A percentile compares a stretch with the other conserved stretches of the same genome.
Conservation (phyloP, 2,329 filamentous ascomycete species). For the Alternaria novae-zelandiae region DNA sequence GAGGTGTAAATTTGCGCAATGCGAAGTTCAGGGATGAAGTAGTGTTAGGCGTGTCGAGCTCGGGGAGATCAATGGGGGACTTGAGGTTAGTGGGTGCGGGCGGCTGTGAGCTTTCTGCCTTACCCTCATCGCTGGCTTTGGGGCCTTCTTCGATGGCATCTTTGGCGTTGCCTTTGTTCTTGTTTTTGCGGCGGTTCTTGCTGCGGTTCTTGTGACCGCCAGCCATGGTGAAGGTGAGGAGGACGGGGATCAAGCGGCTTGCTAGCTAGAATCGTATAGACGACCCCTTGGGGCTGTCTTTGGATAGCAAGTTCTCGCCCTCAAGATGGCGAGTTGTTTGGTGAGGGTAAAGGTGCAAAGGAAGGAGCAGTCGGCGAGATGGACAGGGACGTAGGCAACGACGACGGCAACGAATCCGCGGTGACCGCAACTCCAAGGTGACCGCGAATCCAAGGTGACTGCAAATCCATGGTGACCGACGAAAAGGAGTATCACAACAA, state of each 20-base stretch:
- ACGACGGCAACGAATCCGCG: background rate
- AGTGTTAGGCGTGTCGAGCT: background rate
- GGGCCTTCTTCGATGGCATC: background rate
- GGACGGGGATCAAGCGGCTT: background rate
- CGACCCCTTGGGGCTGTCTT: background rate
- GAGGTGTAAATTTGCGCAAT: conserved; percentile 4
- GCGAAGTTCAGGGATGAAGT: conserved; percentile 1
- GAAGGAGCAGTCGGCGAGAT: background rate
- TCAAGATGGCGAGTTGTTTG: background rate
- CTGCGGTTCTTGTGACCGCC: background rate
- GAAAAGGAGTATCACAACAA: background rate
- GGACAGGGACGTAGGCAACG: background rate
- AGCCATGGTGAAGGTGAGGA: background rate
- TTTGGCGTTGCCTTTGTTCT: background rate
- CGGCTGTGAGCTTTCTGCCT: background rate
- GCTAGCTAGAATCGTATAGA: background rate
- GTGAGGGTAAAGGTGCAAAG: background rate
- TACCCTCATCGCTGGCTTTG: background rate
- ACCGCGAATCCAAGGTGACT: background rate
- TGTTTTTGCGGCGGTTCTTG: background rate
- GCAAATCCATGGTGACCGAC: background rate
- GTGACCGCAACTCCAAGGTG: background rate
- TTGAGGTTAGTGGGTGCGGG: background rate
- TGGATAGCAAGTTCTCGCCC: background rate
- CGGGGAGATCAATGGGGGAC: background rate